phyloP scores from a whole-genome alignment of 495 filamentous ascomycete genomes.

The Aspergillus asperescens region DNA sequence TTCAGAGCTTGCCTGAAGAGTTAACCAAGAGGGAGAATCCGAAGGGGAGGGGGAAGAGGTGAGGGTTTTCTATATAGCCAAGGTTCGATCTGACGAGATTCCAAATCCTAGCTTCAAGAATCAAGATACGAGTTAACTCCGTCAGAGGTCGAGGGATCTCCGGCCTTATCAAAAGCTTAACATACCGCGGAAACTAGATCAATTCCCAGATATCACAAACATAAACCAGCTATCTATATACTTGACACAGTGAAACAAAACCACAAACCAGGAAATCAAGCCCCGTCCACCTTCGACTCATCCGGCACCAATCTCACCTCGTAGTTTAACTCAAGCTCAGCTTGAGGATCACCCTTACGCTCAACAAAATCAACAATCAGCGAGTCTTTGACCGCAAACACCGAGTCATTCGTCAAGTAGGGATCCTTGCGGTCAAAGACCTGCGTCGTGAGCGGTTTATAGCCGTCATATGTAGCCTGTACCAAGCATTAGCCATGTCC shows the following conservation, averaged over 20 bases:
- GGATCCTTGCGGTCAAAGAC: conserved; percentile 63
- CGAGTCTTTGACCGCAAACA: conserved; percentile 75
- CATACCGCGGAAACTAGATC: not conserved
- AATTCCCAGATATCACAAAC: not conserved
- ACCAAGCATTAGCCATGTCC: not conserved
- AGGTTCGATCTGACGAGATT: too few species aligned
- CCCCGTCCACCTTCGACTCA: not conserved
- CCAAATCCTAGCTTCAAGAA: too few species aligned
- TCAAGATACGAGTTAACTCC: too few species aligned
- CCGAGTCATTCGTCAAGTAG: conserved; percentile 60
- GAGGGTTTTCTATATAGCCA: not conserved
- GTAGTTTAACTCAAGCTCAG: conserved; percentile 60
- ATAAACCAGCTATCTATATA: not conserved
- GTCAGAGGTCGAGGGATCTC: too few species aligned
- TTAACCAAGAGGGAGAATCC: conserved; percentile 30
- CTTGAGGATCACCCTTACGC: conserved; percentile 55
- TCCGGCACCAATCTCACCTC: conserved; percentile 38
- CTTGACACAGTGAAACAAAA: not conserved
- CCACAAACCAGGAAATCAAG: not conserved
- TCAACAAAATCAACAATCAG: conserved; percentile 62
- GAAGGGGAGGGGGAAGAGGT: conserved; percentile 22
- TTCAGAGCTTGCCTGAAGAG: conserved; percentile 46
- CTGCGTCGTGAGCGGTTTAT: conserved; percentile 64
- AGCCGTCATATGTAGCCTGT: conserved; percentile 39
- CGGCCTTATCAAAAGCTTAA: too few species aligned